Conservation (phyloP, 2,329 filamentous ascomycete genomes). For the Microsporum canis region DNA sequence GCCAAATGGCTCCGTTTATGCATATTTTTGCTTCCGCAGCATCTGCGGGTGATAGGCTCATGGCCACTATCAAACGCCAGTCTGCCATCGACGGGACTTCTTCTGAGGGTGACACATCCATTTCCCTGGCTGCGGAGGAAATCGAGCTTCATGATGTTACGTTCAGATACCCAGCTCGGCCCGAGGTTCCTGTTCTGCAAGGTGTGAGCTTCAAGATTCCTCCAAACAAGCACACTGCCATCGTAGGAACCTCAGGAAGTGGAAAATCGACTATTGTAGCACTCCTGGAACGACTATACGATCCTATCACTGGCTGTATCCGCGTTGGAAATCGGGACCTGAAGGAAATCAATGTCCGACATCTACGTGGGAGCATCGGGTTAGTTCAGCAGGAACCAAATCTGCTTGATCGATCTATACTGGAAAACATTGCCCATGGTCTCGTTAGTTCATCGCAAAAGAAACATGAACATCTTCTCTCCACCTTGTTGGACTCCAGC, state of each 20-base stretch:
- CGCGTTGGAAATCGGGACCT: constrained; percentile 23
- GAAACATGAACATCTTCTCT: constrained; percentile 18
- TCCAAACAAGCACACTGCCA: constrained; percentile 29
- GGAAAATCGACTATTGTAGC: constrained; percentile 41
- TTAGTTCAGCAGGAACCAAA: constrained; percentile 43
- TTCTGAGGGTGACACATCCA: constrained; percentile 24
- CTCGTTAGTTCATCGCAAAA: constrained; percentile 29
- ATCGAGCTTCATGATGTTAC: constrained; percentile 20
- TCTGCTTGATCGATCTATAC: constrained; percentile 41
- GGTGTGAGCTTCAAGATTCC: constrained; percentile 25
- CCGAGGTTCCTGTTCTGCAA: constrained; percentile 26
- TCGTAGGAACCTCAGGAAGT: constrained; percentile 42
- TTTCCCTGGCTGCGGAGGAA: constrained; percentile 39
- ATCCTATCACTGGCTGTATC: constrained; percentile 24
- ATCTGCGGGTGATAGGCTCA: constrained; percentile 11
- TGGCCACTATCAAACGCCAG: constrained; percentile 12
- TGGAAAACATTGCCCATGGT: constrained; percentile 45
- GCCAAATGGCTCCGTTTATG: constrained; percentile 30
- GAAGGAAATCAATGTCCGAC: constrained; percentile 25
- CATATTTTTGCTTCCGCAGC: constrained; percentile 17
- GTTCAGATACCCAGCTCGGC: constrained; percentile 27
- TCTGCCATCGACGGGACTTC: constrained; percentile 15
- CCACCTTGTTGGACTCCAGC: constrained; percentile 19
- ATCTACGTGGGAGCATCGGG: constrained; percentile 26
- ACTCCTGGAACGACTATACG: constrained; percentile 30